Base-by-base conservation (phyloP, 768 basidiomycete genomes). In the Boletus vermiculosoides region DNA sequence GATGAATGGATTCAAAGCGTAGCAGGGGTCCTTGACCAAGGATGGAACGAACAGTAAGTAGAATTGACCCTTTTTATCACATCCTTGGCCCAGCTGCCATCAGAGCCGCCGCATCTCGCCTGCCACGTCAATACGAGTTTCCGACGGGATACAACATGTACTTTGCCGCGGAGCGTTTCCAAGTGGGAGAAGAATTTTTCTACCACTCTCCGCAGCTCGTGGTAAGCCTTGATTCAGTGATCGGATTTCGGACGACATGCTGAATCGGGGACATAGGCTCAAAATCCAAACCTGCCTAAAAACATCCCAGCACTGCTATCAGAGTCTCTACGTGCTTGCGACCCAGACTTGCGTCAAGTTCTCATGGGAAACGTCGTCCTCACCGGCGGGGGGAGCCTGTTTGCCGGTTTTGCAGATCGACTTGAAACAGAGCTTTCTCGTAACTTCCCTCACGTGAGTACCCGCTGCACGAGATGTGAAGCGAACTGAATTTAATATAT, bases 1-100 rank as follows among this genome's bases (percentile, higher is more conserved):
- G 96, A 99, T 42, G 91, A 93, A 71, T 98, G 96, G 94, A 82
- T 92, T 56, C 93, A 95, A 71, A 86, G 86, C 62, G 85, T 92
- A 34, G 89, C 86, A 5, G 92, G 90, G 30, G 87, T 96, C n/a
- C 76, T 90, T 30, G 88, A 92, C 48, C 86, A 87, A 60, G 86
- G 87, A 11, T 95, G 91, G 88, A 92, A 92, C 63, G 94, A 95
- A 39, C 86, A 92, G 90, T 92, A 59, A 66, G 87, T 65, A 40
- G 25, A 7, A 18, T n/a, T 39, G 8, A 18, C 23, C 10, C 12
- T 34, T 25, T 54, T 31, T 28, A 44, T 50, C 37, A 23, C 6
- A 22, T 13, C 37, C 1, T 48, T 55, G 4, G 69, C 22, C 12
- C 40, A 22, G 22, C 37, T 30, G 15, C 11, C 45, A 36, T n/a